Conservation (phyloP, 2,329 filamentous ascomycete genomes). For the Podosphaera leucotricha region DNA sequence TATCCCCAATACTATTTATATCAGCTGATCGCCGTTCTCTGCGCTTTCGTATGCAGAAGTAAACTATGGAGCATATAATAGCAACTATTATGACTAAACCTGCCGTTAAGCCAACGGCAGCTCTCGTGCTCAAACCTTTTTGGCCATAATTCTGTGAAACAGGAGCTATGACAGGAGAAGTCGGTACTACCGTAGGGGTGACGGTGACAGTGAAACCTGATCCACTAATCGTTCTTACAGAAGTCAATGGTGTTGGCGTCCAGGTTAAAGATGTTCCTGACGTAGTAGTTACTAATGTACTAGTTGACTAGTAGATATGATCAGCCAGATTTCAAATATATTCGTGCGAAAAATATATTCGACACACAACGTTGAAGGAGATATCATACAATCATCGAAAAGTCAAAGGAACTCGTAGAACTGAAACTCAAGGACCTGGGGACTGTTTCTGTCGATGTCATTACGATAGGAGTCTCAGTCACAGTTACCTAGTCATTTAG, state of each 20-base stretch:
- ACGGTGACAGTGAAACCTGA: slow-evolving; percentile 31
- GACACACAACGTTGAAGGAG: slow-evolving; percentile 1
- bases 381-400: slow-evolving; percentile 18
- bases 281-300: slow-evolving; percentile 1
- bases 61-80: slow-evolving; percentile 16
- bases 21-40: slow-evolving; percentile 20
- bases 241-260: slow-evolving; percentile 17
- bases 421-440: neutral
- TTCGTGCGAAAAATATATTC: neutral
- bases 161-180: slow-evolving; percentile 4
- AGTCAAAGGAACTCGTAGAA: neutral
- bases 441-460: neutral
- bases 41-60: slow-evolving; percentile 23
- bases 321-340: neutral
- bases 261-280: slow-evolving; percentile 9
- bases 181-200: slow-evolving; percentile 19
- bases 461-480: slow-evolving; percentile 8
- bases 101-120: slow-evolving; percentile 28
- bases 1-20: slow-evolving; percentile 5
- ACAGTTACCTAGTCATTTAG: slow-evolving; percentile 12
- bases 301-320: neutral
- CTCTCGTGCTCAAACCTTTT: slow-evolving; percentile 21
- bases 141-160: slow-evolving; percentile 5
- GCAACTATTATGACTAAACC: slow-evolving; percentile 24
- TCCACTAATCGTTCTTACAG: slow-evolving; percentile 31